Percentiles rank a stretch among this genome's conserved stretches.
phyloP scores from a whole-genome alignment of 176 grass and related monocot genomes.

The Cocos nucifera region DNA sequence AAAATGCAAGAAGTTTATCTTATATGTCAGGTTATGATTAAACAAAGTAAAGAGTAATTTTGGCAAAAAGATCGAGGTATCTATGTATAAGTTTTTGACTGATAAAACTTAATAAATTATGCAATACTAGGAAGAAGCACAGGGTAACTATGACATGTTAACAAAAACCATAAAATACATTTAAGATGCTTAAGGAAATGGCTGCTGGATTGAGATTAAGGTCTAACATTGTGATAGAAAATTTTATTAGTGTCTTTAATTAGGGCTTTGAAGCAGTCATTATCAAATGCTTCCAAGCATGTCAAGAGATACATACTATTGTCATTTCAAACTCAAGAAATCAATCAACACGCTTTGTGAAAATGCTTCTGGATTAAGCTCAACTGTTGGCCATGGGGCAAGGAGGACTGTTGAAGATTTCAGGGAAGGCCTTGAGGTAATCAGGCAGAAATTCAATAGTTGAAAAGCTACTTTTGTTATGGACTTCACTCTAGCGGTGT shows the following conservation, averaged over 20 bases:
- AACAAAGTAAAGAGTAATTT: too few relatives aligned
- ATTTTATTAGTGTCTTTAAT: constrained; percentile 55
- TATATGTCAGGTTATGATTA: too few relatives aligned
- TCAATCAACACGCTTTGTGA: constrained; percentile 24
- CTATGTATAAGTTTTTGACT: too few relatives aligned
- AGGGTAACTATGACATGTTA: too few relatives aligned
- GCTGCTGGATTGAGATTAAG: constrained; percentile 37
- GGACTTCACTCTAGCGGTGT: too few relatives aligned
- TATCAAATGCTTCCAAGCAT: constrained; percentile 17
- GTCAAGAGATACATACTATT: constrained; percentile 15
- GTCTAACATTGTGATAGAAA: constrained; percentile 35
- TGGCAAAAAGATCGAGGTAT: too few relatives aligned
- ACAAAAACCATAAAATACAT: too few relatives aligned
- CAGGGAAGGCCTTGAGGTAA: constrained; percentile 57
- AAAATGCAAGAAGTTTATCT: too few relatives aligned
- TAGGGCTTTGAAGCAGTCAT: constrained; percentile 38
- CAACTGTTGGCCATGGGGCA: constrained; percentile 12
- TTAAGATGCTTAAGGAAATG: constrained; percentile 29
- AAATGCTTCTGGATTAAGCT: constrained; percentile 14
- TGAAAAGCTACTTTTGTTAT: constrained; percentile 7
- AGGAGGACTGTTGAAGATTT: constrained; percentile 59
- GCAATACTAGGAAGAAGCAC: too few relatives aligned
- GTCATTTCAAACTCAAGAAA: constrained; percentile 35
- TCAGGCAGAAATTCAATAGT: constrained; percentile 61
- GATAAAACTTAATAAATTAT: too few relatives aligned